These are phyloP conservation scores for Incumbomyces lentus DNA, from an alignment of 2,329 filamentous ascomycete species.

Conservation along the genomic window DNA sequence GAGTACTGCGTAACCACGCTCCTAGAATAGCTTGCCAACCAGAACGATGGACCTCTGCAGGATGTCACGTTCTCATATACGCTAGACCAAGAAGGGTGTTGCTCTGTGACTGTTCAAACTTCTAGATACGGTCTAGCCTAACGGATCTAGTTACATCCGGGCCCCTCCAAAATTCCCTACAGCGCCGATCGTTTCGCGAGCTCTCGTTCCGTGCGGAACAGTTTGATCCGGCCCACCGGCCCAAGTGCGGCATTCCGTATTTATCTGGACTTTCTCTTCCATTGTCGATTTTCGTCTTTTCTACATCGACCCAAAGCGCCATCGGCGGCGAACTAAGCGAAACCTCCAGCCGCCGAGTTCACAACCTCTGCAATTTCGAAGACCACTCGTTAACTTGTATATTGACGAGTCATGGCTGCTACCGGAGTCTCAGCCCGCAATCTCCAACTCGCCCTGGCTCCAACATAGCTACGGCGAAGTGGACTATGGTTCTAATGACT, in stretches of 20 bases:
- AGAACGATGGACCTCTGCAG: too few species aligned
- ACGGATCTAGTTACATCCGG: too few species aligned
- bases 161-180: neutral
- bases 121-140: too few species aligned
- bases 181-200: neutral
- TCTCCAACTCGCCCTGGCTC: slow-evolving; percentile 6
- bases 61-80: too few species aligned
- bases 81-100: too few species aligned
- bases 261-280: slow-evolving; percentile 4
- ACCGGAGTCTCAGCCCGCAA: slow-evolving; percentile 5
- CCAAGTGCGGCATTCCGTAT: slow-evolving; percentile 5
- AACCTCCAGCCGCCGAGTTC: slow-evolving; percentile 11
- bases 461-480: slow-evolving; percentile 14
- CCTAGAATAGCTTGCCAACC: too few species aligned
- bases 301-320: neutral
- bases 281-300: neutral
- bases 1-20: too few species aligned
- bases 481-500: slow-evolving; percentile 11
- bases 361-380: slow-evolving; percentile 1
- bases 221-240: too few species aligned
- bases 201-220: slow-evolving; percentile 3
- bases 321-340: slow-evolving; percentile 3
- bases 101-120: too few species aligned
- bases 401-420: slow-evolving; percentile 13
- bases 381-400: slow-evolving; percentile 13